Evolutionary conservation across 202 grass and related monocot genomes (phyloP), one percentile per base, ranked within the genome.

Genomic region (Miscanthus sacchariflorus): DNA sequence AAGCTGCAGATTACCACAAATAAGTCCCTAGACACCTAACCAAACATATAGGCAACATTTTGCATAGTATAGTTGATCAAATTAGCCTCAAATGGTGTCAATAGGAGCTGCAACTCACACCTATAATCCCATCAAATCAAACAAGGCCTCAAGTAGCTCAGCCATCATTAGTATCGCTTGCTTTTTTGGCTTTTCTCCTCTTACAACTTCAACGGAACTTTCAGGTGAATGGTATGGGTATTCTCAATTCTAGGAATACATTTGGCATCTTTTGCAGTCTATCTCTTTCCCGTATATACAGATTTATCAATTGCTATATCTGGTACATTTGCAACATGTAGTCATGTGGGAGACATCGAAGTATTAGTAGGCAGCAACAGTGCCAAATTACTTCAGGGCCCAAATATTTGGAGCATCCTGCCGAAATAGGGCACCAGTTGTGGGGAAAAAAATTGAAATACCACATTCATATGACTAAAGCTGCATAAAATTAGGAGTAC

Each of bases 391-490:
- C 52, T 71, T 61, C 18, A 63, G 44, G 36, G 59, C 4, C 17
- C 19, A 28, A 63, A 88, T 2, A 70, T 71, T 78, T 17, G 19
- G 6, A 50, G 12, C 40, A 39, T 72, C 40, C 74, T 35, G 63
- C 48, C 9, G 2, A 50, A 83, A 39, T 59, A 72, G 44, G 15
- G 15, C 18, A 23, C 21, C 38, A 12, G 48, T 36, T 38, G 48
- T 56, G 63, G 23, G 74, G 49, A 61, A 50, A 50, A 50, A 49
- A 56, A 15, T 42, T 18, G 7, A 44, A 30, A 69, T 35, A 45
- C 3, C 38, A 45, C 17, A 56, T 68, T 83, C 12, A 35, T 71
- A 83, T 58, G 59, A 40, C 46, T 77, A 83, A 71, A 77, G 5
- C 17, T 18, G 27, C 11, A 23, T 61, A 79, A 43, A 42, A 59